Base-by-base conservation (phyloP, 1,139 yeast genomes). In the Yamadazyma dushanensis region DNA sequence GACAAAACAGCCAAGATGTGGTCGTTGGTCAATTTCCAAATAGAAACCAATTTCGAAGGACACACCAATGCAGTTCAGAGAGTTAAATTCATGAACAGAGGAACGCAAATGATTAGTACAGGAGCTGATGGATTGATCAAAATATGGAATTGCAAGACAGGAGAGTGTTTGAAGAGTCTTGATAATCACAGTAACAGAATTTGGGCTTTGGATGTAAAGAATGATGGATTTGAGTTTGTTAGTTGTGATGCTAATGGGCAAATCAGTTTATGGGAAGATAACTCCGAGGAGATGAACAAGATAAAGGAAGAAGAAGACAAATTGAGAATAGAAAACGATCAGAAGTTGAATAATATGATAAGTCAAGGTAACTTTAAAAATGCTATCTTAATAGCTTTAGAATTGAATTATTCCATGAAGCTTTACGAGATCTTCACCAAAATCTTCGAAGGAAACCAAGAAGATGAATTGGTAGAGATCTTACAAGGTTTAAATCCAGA, bases 231-330 rank as follows among this genome's bases (percentile, higher is more conserved):
- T 10, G 72, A 73, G 36, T 73, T 92, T 40, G 76, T 87, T 1
- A 78, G 89, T 38, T 97, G 96, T 1, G 97, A 94, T 59, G 97
- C 96, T 1, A 97, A 92, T 59, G 96, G 97, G 36, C 83, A 87
- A 31, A 74, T 92, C 44, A 85, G 87, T 32, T 70, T 85, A 31
- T 92, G 98, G 98, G 68, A 70, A 38, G 98, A 92, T 60, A 81
- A 83, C 51, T 86, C 96, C 2, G 90, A 80, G 40, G 88, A 83
- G 53, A 70, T 72, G 36, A 59, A 63, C 34, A 73, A 70, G 36
- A 70, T 69, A 40, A 73, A 70, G 42, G 77, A 75, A 45, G 76
- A 71, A 44, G 68, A 70, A 39, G 72, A 73, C 34, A 83, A 78
- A 45, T 53, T 66, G 36, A 76, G 73, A 47, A 77, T 92, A 11